Conservation (phyloP, 2,329 filamentous ascomycete species). For the Leptographium procerum region DNA sequence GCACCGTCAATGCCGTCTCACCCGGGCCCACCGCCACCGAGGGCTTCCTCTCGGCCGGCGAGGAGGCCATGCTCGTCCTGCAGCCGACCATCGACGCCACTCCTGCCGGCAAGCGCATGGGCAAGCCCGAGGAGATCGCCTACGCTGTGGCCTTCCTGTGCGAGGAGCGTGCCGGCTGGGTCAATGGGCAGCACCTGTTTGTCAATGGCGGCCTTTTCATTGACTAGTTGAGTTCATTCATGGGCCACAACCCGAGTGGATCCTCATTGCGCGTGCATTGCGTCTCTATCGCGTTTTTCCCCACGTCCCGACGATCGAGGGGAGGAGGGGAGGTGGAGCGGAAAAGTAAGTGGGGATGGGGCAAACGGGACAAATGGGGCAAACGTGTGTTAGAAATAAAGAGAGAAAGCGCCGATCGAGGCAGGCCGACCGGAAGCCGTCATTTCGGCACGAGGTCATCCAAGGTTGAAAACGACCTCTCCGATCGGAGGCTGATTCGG, state of each 20-base stretch:
- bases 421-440: too few relatives aligned
- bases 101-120: conserved; percentile 30
- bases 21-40: conserved; percentile 44
- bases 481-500: neutral
- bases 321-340: neutral
- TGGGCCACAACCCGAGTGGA: neutral
- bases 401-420: too few relatives aligned
- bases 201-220: conserved; percentile 18
- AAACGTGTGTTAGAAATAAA: too few relatives aligned
- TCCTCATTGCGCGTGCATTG: too few relatives aligned
- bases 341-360: too few relatives aligned
- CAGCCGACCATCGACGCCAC: conserved; percentile 30
- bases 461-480: too few relatives aligned
- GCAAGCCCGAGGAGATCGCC: conserved; percentile 32
- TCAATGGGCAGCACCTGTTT: conserved; percentile 28
- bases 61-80: conserved; percentile 28
- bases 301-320: neutral
- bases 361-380: too few relatives aligned
- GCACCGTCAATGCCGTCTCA: conserved; percentile 49
- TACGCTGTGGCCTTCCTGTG: conserved; percentile 33
- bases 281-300: too few relatives aligned
- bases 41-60: conserved; percentile 15
- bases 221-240: too few relatives aligned
- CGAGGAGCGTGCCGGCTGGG: conserved; percentile 32
- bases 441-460: neutral